Base-by-base conservation (phyloP, 257 asterid species). In the Osmanthus fragrans region DNA sequence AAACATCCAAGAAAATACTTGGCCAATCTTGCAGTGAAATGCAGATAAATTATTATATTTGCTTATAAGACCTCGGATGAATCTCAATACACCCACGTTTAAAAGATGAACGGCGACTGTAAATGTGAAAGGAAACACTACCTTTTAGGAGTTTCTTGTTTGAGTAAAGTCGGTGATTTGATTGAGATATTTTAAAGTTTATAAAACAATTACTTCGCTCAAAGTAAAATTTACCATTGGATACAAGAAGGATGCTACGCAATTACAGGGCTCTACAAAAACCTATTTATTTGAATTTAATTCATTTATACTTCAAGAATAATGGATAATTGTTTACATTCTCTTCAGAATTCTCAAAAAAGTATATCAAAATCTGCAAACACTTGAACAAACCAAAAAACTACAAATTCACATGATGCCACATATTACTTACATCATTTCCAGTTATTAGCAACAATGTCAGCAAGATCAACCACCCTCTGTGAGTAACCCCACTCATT, bases 401-500 rank as follows among this genome's bases (percentile, higher is more conserved):
- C 0, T 12, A 39, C 7, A 78, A 63, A 21, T 76, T 39, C 71
- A 60, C 47, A 69, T 23, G 40, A 56, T 60, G 40, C 56, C 3
- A 56, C 70, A 63, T 58, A 39, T 25, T 33, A 29, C 66, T 76
- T 40, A 2, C 12, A 33, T 88, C 85, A 92, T 84, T 91, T 92
- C 99, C 99, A 94, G 77, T 90, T 85, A 86, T 88, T 88, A 47
- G 99, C 99, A 83, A 90, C 96, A 85, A 94, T 94, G 90, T 92
- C 92, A 71, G 99, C 99, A 80, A 94, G 95, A 87, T 94, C 99
- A 82, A 92, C 99, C 58, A 92, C 99, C 90, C 99, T 92, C 88
- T 94, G 99, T 18, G 99, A 94, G 91, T 94, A 94, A 7, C 97
- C 98, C 97, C 98, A 94, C 82, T 94, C 97, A 69, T 94, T 94